Base-by-base conservation (phyloP, 257 asterid genomes). In the Plantago ovata region DNA sequence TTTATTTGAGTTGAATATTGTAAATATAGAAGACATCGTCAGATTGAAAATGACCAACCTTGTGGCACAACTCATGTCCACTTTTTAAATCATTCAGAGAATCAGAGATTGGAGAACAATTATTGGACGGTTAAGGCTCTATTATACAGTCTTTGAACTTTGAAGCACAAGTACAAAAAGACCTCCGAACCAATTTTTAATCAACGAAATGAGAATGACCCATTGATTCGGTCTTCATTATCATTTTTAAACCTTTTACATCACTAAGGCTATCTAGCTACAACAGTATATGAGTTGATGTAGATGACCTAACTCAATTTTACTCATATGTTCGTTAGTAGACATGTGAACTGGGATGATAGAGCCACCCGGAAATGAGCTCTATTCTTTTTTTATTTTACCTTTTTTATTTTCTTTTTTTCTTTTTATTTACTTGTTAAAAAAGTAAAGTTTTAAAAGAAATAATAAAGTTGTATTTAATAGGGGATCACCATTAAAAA, bases 41-140 rank as follows among this genome's bases (percentile, higher is more conserved):
- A 59, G 36, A 40, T 10, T 56, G 85, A 83, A 73, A 80, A 64
- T 58, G 83, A 80, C 85, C 66, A 60, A 28, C 69, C 64, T 66
- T 46, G 40, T 63, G 60, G 66, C 65, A 65, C 32, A 68, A 62
- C 69, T 69, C 62, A 54, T 53, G 38, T 28, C 58, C 33, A 24
- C 49, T 49, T 60, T 66, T 63, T 56, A 53, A 64, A 60, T 74
- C 13, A 50, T 53, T 16, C n/a, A n/a, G n/a, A n/a, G n/a, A n/a
- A n/a, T n/a, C n/a, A n/a, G 43, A 50, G 56, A 50, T 50, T 50
- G 56, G 13, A 50, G 65, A 50, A 19, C 81, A 73, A 79, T 80
- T 61, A 82, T 85, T 79, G 84, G 84, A 53, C 55, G 71, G 65
- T 51, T 41, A 28, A 28, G 36, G 36, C n/a, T 55, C 21, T 62